Conservation (phyloP, 352 stramenopile species). For the Pythium brassicae region DNA sequence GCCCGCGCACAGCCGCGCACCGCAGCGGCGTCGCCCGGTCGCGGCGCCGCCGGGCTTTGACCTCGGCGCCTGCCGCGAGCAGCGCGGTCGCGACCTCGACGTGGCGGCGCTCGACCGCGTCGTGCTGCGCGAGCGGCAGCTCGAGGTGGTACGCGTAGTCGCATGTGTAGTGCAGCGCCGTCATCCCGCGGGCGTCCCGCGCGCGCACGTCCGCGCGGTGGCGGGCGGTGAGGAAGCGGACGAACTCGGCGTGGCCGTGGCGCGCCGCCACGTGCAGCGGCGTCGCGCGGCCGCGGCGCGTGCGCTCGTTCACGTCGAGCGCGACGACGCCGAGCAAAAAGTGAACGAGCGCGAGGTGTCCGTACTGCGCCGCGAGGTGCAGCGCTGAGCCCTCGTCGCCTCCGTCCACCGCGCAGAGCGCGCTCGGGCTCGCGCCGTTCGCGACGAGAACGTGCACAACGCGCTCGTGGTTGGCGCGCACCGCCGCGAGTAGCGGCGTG, state of each 20-base stretch:
- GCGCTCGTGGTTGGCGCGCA: slow-evolving; percentile 25
- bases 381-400: slow-evolving; percentile 20
- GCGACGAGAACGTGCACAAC: slow-evolving; percentile 30
- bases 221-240: slow-evolving; percentile 22
- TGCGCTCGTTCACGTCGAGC: slow-evolving; percentile 18
- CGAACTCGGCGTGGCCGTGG: slow-evolving; percentile 16
- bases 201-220: slow-evolving; percentile 18
- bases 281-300: slow-evolving; percentile 2
- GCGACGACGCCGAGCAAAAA: slow-evolving; percentile 21
- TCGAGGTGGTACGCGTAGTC: slow-evolving; percentile 21
- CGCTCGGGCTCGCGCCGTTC: slow-evolving; percentile 19
- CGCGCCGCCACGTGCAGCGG: slow-evolving; percentile 19
- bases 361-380: slow-evolving; percentile 28
- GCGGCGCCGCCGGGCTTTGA: slow-evolving; percentile 13
- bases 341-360: slow-evolving; percentile 16
- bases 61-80: slow-evolving; percentile 14
- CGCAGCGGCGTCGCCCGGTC: slow-evolving; percentile 26
- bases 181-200: slow-evolving; percentile 28
- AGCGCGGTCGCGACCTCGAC: slow-evolving; percentile 23
- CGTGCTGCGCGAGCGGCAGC: slow-evolving; percentile 15
- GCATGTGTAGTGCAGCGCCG: slow-evolving; percentile 30
- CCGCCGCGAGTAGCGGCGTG: slow-evolving; percentile 28
- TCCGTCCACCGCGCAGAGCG: slow-evolving; percentile 3
- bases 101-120: slow-evolving; percentile 9
- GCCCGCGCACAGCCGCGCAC: slow-evolving; percentile 25